phyloP scores from a whole-genome alignment of 192 early-diverging fungal species.

The Coemansia sp. region DNA sequence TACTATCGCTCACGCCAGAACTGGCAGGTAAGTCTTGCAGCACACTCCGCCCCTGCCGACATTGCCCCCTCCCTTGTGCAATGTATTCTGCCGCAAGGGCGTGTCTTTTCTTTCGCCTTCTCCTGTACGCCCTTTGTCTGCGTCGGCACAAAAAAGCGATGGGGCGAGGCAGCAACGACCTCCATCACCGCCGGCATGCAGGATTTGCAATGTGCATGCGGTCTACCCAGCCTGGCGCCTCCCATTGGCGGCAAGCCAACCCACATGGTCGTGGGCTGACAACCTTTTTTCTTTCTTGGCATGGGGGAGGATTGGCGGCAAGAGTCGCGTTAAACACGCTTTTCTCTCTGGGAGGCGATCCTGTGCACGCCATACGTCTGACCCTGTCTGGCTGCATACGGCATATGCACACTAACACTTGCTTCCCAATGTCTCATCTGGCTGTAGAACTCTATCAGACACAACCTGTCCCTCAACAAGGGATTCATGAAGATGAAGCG shows the following conservation, averaged over 20 bases:
- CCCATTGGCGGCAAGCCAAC: slow-evolving; percentile 2
- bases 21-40: slow-evolving; percentile 50
- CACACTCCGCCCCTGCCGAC: neutral
- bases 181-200: slow-evolving; percentile 1
- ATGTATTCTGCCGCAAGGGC: neutral
- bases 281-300: neutral
- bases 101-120: neutral
- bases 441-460: slow-evolving; percentile 85
- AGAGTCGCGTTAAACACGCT: neutral
- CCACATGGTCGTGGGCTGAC: neutral
- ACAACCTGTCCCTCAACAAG: slow-evolving; percentile 85
- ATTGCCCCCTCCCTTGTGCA: neutral
- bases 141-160: neutral
- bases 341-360: slow-evolving; percentile 2
- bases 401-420: neutral
- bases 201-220: slow-evolving; percentile 51
- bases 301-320: neutral
- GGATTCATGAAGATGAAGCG: slow-evolving; percentile 75
- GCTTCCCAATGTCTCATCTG: neutral
- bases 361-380: neutral
- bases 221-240: slow-evolving; percentile 24
- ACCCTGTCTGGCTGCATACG: neutral
- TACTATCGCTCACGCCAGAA: slow-evolving; percentile 72
- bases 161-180: slow-evolving; percentile 1
- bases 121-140: slow-evolving; percentile 1